These are phyloP conservation scores for Boletus pseudo-olivaceus DNA, from an alignment of 768 basidiomycete genomes.

Conservation along the genomic window DNA sequence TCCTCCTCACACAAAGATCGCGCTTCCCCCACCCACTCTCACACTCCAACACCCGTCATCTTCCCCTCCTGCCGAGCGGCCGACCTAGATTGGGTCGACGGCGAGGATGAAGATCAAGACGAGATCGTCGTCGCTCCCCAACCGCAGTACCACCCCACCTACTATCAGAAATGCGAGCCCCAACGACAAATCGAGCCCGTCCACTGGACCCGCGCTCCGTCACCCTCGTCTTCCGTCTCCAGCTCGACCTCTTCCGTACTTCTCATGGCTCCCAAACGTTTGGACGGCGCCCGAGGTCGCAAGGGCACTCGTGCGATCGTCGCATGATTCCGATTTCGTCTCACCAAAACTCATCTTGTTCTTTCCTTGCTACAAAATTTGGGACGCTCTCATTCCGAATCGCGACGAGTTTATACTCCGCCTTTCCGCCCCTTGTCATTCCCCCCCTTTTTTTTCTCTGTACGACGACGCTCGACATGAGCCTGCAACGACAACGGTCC, in stretches of 20 bases:
- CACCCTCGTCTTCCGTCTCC: slow-evolving; percentile 19
- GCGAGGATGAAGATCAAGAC: slow-evolving; percentile 20
- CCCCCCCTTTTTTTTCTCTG: not conserved
- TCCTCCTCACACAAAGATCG: slow-evolving; percentile 9
- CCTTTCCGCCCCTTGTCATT: too few species aligned
- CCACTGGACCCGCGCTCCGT: slow-evolving; percentile 20
- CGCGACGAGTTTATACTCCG: slow-evolving; percentile 15
- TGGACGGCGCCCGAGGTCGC: slow-evolving; percentile 15
- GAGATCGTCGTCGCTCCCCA: slow-evolving; percentile 18
- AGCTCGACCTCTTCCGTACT: slow-evolving; percentile 29
- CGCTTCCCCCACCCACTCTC: slow-evolving; percentile 21
- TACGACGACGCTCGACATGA: slow-evolving; percentile 16
- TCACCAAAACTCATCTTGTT: not conserved
- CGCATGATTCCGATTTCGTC: slow-evolving; percentile 12
- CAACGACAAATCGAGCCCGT: slow-evolving; percentile 2
- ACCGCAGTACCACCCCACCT: slow-evolving; percentile 15
- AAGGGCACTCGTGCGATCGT: slow-evolving; percentile 8
- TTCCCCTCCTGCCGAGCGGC: slow-evolving; percentile 32
- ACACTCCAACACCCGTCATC: slow-evolving; percentile 31
- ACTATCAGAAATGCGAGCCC: slow-evolving; percentile 14
- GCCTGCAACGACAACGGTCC: slow-evolving; percentile 25
- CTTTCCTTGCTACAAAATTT: slow-evolving; percentile 7
- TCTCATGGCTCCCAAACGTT: slow-evolving; percentile 27
- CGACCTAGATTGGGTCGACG: slow-evolving; percentile 29
- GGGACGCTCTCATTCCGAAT: slow-evolving; percentile 22